Evolutionary conservation across 2,329 filamentous ascomycete genomes (phyloP), one percentile per base, ranked within the genome.

Genomic region (Claviceps pazoutovae): DNA sequence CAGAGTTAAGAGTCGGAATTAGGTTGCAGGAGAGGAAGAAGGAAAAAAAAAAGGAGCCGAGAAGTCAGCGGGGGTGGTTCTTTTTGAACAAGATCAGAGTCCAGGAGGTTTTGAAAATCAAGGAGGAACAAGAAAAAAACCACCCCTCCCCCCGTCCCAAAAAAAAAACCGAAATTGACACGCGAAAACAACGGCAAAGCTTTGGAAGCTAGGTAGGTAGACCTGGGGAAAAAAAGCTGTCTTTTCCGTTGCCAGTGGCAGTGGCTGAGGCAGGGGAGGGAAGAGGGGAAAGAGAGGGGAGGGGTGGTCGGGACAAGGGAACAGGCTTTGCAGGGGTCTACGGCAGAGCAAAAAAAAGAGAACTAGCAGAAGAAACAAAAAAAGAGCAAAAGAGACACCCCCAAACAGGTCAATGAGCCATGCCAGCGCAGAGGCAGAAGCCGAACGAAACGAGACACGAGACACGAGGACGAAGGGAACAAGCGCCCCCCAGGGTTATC

Each of bases 71-170:
- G 48, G 48, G 38, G 47, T 34, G 30, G 58, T 61, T 50, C 41
- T 50, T 45, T 46, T 50, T 42, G 41, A 50, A 43, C 37, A 50
- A 16, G 34, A 39, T 34, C 60, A 49, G 47, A 46, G 26, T 26
- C 62, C 59, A 60, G 59, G 55, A 56, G 59, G 30, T 56, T 45
- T 43, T 42, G 59, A 62, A 59, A 62, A 62, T 61, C 60, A 50
- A 52, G 52, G 48, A 45, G 26, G 45, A 45, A 26, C 37, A n/a
- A 43, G 16, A 41, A n/a, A 41, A 41, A 62, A 59, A 62, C 62
- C 61, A 60, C 30, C 30, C 30, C 30, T 11, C 30, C 30, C 30
- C 30, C 30, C 3, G 30, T 30, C 30, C 46, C 50, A 51, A 49
- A 43, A 36, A 43, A 43, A 46, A 30, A 46, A 46, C 17, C 0